phyloP scores from a whole-genome alignment of 2,329 filamentous ascomycete genomes.

The Zasmidium angulare region DNA sequence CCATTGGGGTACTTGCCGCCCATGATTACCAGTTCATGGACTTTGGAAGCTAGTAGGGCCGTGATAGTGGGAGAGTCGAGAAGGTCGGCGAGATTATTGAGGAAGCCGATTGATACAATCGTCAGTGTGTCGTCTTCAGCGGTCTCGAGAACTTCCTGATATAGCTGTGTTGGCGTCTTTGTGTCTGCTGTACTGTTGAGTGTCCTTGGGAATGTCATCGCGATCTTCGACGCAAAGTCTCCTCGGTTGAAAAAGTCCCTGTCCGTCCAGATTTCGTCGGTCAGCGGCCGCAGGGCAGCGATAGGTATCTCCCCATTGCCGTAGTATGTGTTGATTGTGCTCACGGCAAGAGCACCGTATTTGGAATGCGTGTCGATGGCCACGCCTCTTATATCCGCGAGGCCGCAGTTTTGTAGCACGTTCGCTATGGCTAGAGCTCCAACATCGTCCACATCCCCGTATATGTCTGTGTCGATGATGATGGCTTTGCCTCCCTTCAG shows the following conservation, averaged over 20 bases:
- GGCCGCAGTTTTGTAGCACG: constrained; percentile 21
- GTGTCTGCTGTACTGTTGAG: constrained; percentile 10
- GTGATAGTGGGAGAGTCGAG: constrained; percentile 47
- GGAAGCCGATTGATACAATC: constrained; percentile 25
- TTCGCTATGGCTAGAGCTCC: constrained; percentile 25
- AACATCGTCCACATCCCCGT: constrained; percentile 24
- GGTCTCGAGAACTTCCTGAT: constrained; percentile 9
- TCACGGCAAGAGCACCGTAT: constrained; percentile 21
- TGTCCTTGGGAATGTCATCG: constrained; percentile 11
- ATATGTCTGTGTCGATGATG: constrained; percentile 36
- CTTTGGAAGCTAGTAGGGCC: constrained; percentile 46
- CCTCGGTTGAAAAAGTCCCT: constrained; percentile 5
- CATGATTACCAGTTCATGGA: constrained; percentile 54
- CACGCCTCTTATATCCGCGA: constrained; percentile 19
- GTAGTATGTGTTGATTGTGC: constrained; percentile 17
- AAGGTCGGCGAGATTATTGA: constrained; percentile 43
- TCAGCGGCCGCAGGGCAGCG: constrained; percentile 21
- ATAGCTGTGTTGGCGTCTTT: constrained; percentile 14
- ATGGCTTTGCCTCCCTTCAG: constrained; percentile 48
- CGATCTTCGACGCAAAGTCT: constrained; percentile 23
- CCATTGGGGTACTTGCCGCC: constrained; percentile 52
- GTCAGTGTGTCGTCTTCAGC: constrained; percentile 14
- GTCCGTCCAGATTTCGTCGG: constrained; percentile 9
- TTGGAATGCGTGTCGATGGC: constrained; percentile 21
- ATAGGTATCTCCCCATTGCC: constrained; percentile 21